Base-by-base conservation (phyloP, 495 filamentous ascomycete species). In the Penicillium lividum region DNA sequence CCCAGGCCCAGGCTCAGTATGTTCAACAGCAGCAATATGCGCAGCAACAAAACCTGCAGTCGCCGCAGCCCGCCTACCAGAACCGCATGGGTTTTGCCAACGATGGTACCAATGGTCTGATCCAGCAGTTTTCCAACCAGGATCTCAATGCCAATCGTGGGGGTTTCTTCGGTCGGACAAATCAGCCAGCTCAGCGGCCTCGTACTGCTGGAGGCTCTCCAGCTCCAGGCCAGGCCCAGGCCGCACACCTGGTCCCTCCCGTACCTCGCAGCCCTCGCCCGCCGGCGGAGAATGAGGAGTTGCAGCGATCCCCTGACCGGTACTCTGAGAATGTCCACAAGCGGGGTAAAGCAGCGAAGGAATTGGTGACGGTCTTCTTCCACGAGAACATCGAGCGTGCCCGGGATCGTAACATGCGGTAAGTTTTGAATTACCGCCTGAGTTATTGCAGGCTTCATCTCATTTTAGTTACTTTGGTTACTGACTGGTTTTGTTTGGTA, bases 51-150 rank as follows among this genome's bases (percentile, higher is more conserved):
- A 77, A 78, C 59, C 68, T 84, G 54, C 81, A 79, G 65, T 78
- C 80, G 25, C 78, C 81, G 30, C 76, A 78, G 53, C 67, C 75
- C 33, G 74, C 80, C 52, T 81, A 82, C 57, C 82, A 80, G 63
- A 67, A 68, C 48, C 79, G 76, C 42, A 65, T 73, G 65, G 72
- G 70, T 28, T 83, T 84, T 58, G 47, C 73, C 65, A 83, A 80
- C 53, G 87, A 89, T 60, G 84, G 79, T 22, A 86, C 86, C 33
- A 88, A 92, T 61, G 93, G 92, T 25, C 80, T 99, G 48, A 91
- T 91, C 61, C 91, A 96, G 67, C 94, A 99, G 70, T 93, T 99
- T 70, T 94, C 93, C 36, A 92, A 98, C 73, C 94, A 99, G 80
- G 96, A 98, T 70, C 84, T 98, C 7, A 90, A 89, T 51, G 80